A percentile compares a stretch with the other conserved stretches of the same genome.
Conservation (phyloP, 495 filamentous ascomycete genomes). For the Venustampulla echinocandica region DNA sequence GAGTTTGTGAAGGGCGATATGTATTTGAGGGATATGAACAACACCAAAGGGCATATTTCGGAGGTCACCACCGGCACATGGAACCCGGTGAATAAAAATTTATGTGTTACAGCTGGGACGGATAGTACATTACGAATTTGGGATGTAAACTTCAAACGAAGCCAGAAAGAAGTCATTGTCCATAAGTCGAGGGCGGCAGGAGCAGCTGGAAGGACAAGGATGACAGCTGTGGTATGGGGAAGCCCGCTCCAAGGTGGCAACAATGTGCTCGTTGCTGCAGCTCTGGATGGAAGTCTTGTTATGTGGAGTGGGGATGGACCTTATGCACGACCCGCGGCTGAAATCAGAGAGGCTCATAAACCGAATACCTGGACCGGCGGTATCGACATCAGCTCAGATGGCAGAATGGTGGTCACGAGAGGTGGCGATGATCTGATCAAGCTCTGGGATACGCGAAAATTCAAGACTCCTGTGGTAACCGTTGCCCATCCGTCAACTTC, state of each 20-base stretch:
- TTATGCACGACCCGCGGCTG: conserved; percentile 73
- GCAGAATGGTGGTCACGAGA: conserved; percentile 76
- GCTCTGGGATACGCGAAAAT: conserved; percentile 94
- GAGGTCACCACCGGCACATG: conserved; percentile 82
- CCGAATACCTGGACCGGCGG: conserved; percentile 86
- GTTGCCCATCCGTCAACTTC: conserved; percentile 77
- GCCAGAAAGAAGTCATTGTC: conserved; percentile 87
- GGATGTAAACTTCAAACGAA: conserved; percentile 81
- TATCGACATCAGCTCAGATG: conserved; percentile 85
- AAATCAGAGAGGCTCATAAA: conserved; percentile 77
- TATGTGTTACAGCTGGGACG: conserved; percentile 82
- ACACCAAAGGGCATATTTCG: conserved; percentile 92
- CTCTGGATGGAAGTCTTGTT: conserved; percentile 81
- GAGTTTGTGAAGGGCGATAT: conserved; percentile 96
- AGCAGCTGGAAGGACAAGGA: conserved; percentile 80
- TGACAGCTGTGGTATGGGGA: conserved; percentile 92
- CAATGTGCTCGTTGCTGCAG: conserved; percentile 76
- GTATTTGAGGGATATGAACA: conserved; percentile 93
- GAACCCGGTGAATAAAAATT: conserved; percentile 73
- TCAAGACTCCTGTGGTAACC: conserved; percentile 76
- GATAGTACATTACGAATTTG: conserved; percentile 94
- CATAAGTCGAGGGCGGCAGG: conserved; percentile 84
- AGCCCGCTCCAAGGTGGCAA: conserved; percentile 62
- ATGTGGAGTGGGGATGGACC: conserved; percentile 90
- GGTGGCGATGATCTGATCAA: conserved; percentile 79